These are phyloP conservation scores for Geosmithia putterillii DNA, from an alignment of 2,329 filamentous ascomycete species.

Conservation along the genomic window DNA sequence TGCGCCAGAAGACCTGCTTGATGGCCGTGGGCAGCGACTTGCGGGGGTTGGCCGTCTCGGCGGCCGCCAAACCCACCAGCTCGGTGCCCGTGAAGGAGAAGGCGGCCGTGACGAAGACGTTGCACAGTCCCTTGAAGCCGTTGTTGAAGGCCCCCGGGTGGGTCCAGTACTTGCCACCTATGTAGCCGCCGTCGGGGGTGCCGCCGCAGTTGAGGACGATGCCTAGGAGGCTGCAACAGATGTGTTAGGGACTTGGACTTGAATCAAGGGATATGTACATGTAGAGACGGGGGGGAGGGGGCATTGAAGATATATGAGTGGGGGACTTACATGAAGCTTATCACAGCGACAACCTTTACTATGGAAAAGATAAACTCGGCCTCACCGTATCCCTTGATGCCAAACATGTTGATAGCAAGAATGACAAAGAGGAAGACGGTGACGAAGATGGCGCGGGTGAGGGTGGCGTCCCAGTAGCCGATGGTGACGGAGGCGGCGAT, in stretches of 20 bases:
- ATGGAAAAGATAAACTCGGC: conserved; percentile 81
- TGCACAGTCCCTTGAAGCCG: conserved; percentile 73
- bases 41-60: conserved; percentile 66
- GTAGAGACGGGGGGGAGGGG: not conserved
- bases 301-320: not conserved
- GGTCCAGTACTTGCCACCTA: conserved; percentile 67
- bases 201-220: conserved; percentile 80
- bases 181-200: conserved; percentile 59
- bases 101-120: conserved; percentile 63
- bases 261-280: no score
- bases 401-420: conserved; percentile 73
- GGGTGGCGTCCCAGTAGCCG: conserved; percentile 57
- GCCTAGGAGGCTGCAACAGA: conserved; percentile 59
- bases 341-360: conserved; percentile 74
- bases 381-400: conserved; percentile 80
- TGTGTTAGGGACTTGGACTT: not conserved
- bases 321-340: conserved; percentile 67
- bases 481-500: conserved; percentile 80
- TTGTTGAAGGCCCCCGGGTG: conserved; percentile 75
- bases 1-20: conserved; percentile 94
- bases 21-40: conserved; percentile 77
- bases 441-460: conserved; percentile 66
- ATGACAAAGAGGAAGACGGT: conserved; percentile 69
- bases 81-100: conserved; percentile 70
- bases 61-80: conserved; percentile 63